Conservation (phyloP, 306 rosid species). For the Castanea mollissima region DNA sequence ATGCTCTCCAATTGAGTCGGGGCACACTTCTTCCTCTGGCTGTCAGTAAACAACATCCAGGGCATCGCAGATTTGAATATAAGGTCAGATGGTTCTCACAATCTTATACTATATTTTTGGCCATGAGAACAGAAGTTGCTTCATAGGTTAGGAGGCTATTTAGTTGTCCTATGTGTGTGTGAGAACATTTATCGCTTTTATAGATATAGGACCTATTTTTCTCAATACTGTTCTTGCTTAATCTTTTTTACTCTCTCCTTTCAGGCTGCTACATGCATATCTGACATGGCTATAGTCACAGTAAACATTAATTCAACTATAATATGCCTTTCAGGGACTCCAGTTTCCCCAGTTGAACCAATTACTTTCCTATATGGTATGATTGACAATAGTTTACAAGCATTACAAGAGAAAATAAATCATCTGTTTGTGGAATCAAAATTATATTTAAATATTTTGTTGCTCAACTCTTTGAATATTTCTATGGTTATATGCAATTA, state of each 20-base stretch:
- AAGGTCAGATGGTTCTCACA: constrained; percentile 47
- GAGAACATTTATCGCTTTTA: not conserved
- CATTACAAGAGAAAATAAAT: not conserved
- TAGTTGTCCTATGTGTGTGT: not conserved
- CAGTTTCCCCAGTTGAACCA: constrained; percentile 64
- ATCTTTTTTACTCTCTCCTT: constrained; percentile 6
- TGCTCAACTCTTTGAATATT: not conserved
- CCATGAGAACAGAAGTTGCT: not conserved
- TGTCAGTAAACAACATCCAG: constrained; percentile 27
- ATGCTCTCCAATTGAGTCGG: constrained; percentile 38
- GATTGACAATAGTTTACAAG: not conserved
- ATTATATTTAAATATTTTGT: not conserved
- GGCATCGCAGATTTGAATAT: constrained; percentile 75
- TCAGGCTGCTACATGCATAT: constrained; percentile 50
- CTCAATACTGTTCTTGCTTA: constrained; percentile 25
- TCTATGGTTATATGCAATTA: not conserved
- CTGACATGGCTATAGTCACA: constrained; percentile 57
- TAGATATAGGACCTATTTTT: constrained; percentile 14
- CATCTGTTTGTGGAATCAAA: not conserved
- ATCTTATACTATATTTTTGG: not conserved
- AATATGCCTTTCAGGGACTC: constrained; percentile 72
- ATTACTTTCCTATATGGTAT: constrained; percentile 81
- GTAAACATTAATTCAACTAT: constrained; percentile 53
- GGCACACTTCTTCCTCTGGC: constrained; percentile 51
- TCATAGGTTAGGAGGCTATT: not conserved